A percentile compares a stretch with the other conserved stretches of the same genome.
phyloP scores from a whole-genome alignment of 2,329 filamentous ascomycete genomes.

The Pezizomycotina sp. region DNA sequence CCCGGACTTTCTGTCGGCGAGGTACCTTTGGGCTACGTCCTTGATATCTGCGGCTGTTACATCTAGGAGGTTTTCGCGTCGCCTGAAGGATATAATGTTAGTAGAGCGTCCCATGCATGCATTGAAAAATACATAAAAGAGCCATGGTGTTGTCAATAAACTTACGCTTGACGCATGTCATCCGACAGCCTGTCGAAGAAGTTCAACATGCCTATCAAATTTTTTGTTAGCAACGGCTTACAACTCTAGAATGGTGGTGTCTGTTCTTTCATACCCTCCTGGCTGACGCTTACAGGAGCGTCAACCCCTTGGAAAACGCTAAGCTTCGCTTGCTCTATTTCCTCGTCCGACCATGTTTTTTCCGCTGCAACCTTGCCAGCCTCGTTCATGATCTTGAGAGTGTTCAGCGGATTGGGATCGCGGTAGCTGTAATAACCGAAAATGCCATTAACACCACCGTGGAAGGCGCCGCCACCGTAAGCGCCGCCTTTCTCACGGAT shows the following conservation, averaged over 20 bases:
- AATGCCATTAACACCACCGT: conserved; percentile 59
- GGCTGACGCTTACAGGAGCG: conserved; percentile 69
- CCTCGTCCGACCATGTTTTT: conserved; percentile 61
- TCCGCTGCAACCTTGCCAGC: conserved; percentile 72
- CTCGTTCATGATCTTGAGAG: conserved; percentile 64
- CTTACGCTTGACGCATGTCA: conserved; percentile 58
- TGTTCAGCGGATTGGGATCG: conserved; percentile 85
- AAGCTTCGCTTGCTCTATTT: conserved; percentile 91
- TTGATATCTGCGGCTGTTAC: conserved; percentile 67
- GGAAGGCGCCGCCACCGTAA: conserved; percentile 82
- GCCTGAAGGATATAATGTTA: conserved; percentile 30
- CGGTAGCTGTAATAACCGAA: conserved; percentile 96
- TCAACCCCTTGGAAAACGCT: conserved; percentile 85
- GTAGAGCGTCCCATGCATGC: background rate
- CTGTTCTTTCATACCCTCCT: conserved; percentile 85
- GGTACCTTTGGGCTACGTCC: conserved; percentile 62
- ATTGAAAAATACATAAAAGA: background rate
- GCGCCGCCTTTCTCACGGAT: conserved; percentile 95
- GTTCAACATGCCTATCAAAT: too few species aligned
- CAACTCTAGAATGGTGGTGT: too few species aligned
- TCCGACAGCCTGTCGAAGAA: conserved; percentile 76
- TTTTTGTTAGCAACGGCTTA: too few species aligned
- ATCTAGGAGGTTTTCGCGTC: conserved; percentile 71
- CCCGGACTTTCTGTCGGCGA: conserved; percentile 49
- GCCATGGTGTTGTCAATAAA: background rate